phyloP scores from a whole-genome alignment of 2,329 filamentous ascomycete species.

The Beauveria bassiana region DNA sequence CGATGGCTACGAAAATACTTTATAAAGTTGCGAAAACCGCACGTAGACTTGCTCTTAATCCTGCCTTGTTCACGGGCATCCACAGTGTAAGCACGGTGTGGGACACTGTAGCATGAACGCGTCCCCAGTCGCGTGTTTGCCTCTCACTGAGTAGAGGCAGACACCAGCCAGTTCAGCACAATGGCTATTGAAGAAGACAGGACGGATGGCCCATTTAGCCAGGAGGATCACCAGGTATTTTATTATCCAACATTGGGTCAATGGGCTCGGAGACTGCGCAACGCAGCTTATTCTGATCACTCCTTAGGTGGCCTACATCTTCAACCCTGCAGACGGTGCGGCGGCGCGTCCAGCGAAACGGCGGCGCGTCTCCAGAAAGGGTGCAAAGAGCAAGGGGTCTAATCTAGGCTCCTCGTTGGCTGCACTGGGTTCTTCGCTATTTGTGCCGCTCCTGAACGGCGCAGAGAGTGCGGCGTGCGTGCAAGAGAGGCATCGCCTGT shows the following conservation, averaged over 20 bases:
- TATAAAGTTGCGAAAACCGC: no score
- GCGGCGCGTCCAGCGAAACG: conserved; percentile 45
- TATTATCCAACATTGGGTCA: no score
- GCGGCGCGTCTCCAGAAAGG: conserved; percentile 42
- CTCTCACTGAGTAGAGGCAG: neutral
- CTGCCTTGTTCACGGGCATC: neutral
- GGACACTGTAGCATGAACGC: conserved; percentile 7
- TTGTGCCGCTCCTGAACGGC: conserved; percentile 47
- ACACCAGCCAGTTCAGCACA: neutral
- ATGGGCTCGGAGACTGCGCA: neutral
- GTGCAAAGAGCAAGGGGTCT: conserved; percentile 25
- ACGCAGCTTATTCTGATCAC: conserved; percentile 14
- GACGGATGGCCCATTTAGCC: conserved; percentile 20
- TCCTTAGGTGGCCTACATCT: conserved; percentile 53
- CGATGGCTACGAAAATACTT: neutral
- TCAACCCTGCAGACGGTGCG: conserved; percentile 41
- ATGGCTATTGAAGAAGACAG: conserved; percentile 14
- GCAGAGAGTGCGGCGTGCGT: conserved; percentile 42
- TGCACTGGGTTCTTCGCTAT: conserved; percentile 24
- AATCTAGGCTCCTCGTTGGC: neutral
- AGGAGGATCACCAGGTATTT: conserved; percentile 38
- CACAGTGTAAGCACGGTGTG: conserved; percentile 8
- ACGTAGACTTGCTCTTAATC: no score
- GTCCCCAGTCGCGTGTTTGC: conserved; percentile 1
- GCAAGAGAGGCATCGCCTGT: conserved; percentile 49